Evolutionary conservation across 2,329 filamentous ascomycete genomes (phyloP), one percentile per base, ranked within the genome.

Genomic region (Trichophyton rubrum): DNA sequence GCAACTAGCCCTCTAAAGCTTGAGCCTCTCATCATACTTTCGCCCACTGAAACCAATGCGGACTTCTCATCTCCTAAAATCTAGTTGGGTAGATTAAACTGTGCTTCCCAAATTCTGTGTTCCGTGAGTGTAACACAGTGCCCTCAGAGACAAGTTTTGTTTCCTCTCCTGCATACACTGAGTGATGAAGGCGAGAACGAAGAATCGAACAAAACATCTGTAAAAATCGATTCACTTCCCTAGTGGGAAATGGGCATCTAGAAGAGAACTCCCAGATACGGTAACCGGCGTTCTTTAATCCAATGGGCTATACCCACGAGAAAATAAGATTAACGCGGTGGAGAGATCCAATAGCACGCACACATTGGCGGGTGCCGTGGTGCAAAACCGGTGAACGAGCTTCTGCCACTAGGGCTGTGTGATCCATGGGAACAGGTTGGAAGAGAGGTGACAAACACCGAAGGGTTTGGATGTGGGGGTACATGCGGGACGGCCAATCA

Each of bases 111-210:
- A 20, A 57, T 22, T 13, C 13, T 13, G 30, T 51, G 27, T 86
- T 84, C 91, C 88, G 80, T 68, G 86, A 90, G 70, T 85, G 88
- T 82, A 72, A 78, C 81, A 87, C 89, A 89, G 82, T 86, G 83
- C 86, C 88, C 85, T 88, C 87, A 73, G 80, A 86, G 89, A 95
- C 86, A 85, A 78, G 89, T 90, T 96, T 96, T 95, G 87, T 87
- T 78, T 91, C 86, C 88, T 85, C 87, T 85, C 84, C 84, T 62
- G 63, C 56, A 63, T 62, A 15, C 30, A 8, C 8, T 6, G 35
- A 11, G 22, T 13, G 49, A n/a, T 30, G 49, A 33, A 56, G 69
- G 64, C 68, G 71, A 30, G 27, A 72, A 74, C 82, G 83, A 85
- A 79, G 71, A 80, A 85, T 81, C 89, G 89, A 82, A 87, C 89